A percentile compares a stretch with the other conserved stretches of the same genome.
Evolutionary conservation across 2,329 filamentous ascomycete genomes (phyloP).

Genomic region (Aspergillus aculeatinus): DNA sequence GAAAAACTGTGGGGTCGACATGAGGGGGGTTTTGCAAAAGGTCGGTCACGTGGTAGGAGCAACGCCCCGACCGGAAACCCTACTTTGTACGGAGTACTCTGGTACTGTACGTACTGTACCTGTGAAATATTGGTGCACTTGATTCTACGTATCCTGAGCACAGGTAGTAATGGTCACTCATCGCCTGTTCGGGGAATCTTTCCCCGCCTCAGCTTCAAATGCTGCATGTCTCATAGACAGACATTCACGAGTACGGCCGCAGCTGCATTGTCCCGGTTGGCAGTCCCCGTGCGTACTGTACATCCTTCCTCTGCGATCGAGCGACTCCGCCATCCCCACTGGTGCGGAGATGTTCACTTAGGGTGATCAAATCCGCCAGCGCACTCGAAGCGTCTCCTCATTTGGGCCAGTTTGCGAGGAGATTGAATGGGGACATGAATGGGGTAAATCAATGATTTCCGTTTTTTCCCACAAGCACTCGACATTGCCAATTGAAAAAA

Average conservation of each 20-base stretch:
- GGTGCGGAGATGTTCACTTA: slow-evolving; percentile 22
- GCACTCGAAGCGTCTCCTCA: slow-evolving; percentile 11
- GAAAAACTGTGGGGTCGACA: slow-evolving; percentile 37
- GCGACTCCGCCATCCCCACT: slow-evolving; percentile 18
- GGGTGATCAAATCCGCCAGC: not conserved
- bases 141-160: too few species aligned
- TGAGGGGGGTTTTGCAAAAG: slow-evolving; percentile 24
- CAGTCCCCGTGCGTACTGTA: not conserved
- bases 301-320: not conserved
- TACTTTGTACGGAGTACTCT: not conserved
- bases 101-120: too few species aligned
- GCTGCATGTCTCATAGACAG: not conserved
- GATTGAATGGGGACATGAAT: too few species aligned
- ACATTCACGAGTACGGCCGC: not conserved
- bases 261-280: not conserved
- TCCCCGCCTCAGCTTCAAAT: not conserved
- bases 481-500: too few species aligned
- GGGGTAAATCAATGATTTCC: too few species aligned
- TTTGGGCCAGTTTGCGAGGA: not conserved
- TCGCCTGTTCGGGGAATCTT: not conserved
- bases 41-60: slow-evolving; percentile 18
- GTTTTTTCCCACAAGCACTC: too few species aligned
- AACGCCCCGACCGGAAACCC: not conserved
- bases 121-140: too few species aligned
- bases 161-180: too few species aligned